Percentiles rank a stretch among this genome's conserved stretches.
phyloP scores from a whole-genome alignment of 495 filamentous ascomycete species.

The Darksidea phi region DNA sequence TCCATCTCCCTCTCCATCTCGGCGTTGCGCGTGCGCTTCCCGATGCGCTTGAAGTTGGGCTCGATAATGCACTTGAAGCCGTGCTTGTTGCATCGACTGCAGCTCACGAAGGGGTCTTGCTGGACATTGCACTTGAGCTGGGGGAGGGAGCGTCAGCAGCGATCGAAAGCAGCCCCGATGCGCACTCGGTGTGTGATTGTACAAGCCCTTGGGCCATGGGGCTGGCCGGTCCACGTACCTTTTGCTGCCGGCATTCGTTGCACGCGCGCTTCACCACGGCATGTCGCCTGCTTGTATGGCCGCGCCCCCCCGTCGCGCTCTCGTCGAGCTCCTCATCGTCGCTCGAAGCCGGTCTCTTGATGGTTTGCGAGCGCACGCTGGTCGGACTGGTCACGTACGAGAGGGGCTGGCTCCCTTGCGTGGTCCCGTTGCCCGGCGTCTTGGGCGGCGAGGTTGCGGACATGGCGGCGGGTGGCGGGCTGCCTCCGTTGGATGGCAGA shows the following conservation, averaged over 20 bases:
- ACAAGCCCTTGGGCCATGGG: neutral
- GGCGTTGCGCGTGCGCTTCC: slow-evolving; percentile 85
- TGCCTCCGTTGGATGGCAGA: too few relatives aligned
- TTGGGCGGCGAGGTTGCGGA: neutral
- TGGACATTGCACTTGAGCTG: slow-evolving; percentile 88
- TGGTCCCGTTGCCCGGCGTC: neutral
- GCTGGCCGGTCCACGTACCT: slow-evolving; percentile 54
- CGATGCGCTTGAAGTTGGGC: slow-evolving; percentile 88
- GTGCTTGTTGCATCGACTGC: slow-evolving; percentile 79
- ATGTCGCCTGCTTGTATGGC: slow-evolving; percentile 6
- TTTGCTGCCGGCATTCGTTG: slow-evolving; percentile 94
- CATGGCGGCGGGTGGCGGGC: neutral
- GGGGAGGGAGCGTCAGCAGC: slow-evolving; percentile 14
- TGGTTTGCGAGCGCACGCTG: slow-evolving; percentile 26
- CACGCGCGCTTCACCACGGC: slow-evolving; percentile 27
- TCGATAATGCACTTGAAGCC: slow-evolving; percentile 89
- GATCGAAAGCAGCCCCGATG: too few relatives aligned
- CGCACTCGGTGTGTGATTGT: too few relatives aligned
- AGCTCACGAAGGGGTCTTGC: slow-evolving; percentile 78
- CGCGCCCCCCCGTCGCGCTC: slow-evolving; percentile 2
- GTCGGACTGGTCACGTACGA: slow-evolving; percentile 31
- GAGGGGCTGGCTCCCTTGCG: slow-evolving; percentile 14
- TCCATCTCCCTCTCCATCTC: slow-evolving; percentile 79
- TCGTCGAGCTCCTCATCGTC: slow-evolving; percentile 35
- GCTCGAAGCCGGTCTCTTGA: slow-evolving; percentile 31